phyloP scores from a whole-genome alignment of 2,329 filamentous ascomycete species.

The Cephalotrichum gorgonifer region DNA sequence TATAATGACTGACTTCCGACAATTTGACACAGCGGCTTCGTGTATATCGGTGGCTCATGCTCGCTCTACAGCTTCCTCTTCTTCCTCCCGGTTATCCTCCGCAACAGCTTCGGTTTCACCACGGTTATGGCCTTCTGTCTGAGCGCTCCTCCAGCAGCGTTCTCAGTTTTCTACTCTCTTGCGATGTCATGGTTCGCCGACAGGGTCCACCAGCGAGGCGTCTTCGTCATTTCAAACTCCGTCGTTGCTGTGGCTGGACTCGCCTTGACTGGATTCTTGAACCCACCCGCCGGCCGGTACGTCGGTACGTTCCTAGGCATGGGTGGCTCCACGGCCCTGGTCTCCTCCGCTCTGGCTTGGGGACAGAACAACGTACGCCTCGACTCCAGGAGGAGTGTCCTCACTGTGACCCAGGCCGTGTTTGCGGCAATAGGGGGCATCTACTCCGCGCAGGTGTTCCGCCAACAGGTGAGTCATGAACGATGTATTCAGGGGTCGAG shows the following conservation, averaged over 20 bases:
- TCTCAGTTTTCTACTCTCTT: conserved; percentile 9
- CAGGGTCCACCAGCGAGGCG: conserved; percentile 11
- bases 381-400: conserved; percentile 16
- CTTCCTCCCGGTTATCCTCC: neutral
- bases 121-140: conserved; percentile 9
- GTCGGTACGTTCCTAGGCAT: conserved; percentile 19
- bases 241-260: conserved; percentile 12
- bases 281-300: conserved; percentile 11
- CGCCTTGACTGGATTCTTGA: conserved; percentile 13
- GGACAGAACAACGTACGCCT: conserved; percentile 20
- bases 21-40: neutral
- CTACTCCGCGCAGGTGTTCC: conserved; percentile 18
- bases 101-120: conserved; percentile 8
- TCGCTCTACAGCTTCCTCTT: neutral
- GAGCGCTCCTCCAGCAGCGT: neutral
- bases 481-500: conserved; percentile 16
- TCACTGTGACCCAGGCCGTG: conserved; percentile 18
- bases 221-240: conserved; percentile 11
- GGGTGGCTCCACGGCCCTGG: conserved; percentile 17
- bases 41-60: neutral
- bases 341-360: conserved; percentile 17
- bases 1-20: neutral
- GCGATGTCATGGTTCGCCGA: conserved; percentile 20
- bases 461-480: conserved; percentile 16
- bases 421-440: conserved; percentile 20